phyloP scores from a whole-genome alignment of 202 grass and related monocot species.

The Sporobolus alterniflorus region DNA sequence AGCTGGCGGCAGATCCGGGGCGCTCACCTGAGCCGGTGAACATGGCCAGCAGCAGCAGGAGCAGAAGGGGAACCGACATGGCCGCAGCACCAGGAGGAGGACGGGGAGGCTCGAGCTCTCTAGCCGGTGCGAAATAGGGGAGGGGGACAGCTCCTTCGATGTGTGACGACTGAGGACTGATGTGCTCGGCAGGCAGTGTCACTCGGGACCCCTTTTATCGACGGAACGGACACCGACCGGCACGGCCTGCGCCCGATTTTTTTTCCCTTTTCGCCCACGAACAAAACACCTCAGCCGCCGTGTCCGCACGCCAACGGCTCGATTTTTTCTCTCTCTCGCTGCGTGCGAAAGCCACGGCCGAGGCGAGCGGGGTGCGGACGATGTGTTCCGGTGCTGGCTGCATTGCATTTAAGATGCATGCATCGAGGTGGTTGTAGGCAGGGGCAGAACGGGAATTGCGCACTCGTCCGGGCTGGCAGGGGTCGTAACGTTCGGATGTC shows the following conservation, averaged over 20 bases:
- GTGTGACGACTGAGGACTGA: not conserved
- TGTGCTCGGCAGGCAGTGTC: slow-evolving; percentile 21
- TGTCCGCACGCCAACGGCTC: slow-evolving; percentile 56
- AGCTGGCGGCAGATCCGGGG: slow-evolving; percentile 7
- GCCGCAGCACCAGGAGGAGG: not conserved
- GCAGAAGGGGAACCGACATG: slow-evolving; percentile 61
- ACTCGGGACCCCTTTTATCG: slow-evolving; percentile 42
- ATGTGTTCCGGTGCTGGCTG: not conserved
- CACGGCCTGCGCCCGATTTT: not conserved
- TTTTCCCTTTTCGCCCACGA: not conserved
- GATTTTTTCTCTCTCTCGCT: slow-evolving; percentile 19
- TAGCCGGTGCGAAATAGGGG: not conserved
- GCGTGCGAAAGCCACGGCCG: not conserved
- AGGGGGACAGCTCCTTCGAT: slow-evolving; percentile 13
- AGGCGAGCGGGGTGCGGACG: slow-evolving; percentile 4
- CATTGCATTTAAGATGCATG: slow-evolving; percentile 8
- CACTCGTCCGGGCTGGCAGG: too few relatives aligned
- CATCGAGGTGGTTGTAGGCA: not conserved
- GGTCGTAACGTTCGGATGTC: slow-evolving; percentile 32
- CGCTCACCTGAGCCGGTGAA: slow-evolving; percentile 71
- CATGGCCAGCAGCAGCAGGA: slow-evolving; percentile 59
- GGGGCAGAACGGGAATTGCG: not conserved
- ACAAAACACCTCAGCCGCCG: not conserved
- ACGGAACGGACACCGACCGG: slow-evolving; percentile 27
- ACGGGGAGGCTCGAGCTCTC: slow-evolving; percentile 6